phyloP scores from a whole-genome alignment of 2,329 filamentous ascomycete genomes.

The Atkinsonella hypoxylon region DNA sequence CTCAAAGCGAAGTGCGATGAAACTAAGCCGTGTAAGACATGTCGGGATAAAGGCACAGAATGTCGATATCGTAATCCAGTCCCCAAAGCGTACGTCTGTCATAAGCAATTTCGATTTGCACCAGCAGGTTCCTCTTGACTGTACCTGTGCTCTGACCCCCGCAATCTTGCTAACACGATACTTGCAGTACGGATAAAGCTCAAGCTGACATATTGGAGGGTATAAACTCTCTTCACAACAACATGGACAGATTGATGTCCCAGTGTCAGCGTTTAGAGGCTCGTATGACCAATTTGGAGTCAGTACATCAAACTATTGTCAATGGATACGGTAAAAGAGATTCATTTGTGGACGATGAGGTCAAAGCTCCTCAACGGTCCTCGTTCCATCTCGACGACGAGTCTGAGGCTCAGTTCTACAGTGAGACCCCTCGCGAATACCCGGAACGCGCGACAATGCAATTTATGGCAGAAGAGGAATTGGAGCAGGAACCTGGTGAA shows the following conservation, averaged over 20 bases:
- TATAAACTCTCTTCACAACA: slow-evolving; percentile 29
- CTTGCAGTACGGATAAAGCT: slow-evolving; percentile 43
- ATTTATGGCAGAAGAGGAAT: slow-evolving; percentile 32
- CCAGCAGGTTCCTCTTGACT: too few species aligned
- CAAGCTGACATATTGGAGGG: slow-evolving; percentile 47
- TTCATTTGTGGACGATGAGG: slow-evolving; percentile 18
- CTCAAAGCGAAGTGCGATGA: slow-evolving; percentile 91
- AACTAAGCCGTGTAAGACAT: slow-evolving; percentile 71
- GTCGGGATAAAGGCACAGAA: slow-evolving; percentile 70
- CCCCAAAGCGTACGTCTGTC: slow-evolving; percentile 60
- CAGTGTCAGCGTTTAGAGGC: slow-evolving; percentile 28
- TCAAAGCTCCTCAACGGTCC: slow-evolving; percentile 13
- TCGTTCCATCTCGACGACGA: slow-evolving; percentile 10
- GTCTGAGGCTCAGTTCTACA: slow-evolving; percentile 10
- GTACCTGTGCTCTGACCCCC: too few species aligned
- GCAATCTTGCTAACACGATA: slow-evolving; percentile 7
- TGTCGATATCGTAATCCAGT: slow-evolving; percentile 88
- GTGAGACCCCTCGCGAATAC: slow-evolving; percentile 16
- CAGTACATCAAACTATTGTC: slow-evolving; percentile 8
- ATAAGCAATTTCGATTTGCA: not conserved
- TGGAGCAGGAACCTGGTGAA: slow-evolving; percentile 39
- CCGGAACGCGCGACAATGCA: slow-evolving; percentile 16
- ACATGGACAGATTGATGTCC: slow-evolving; percentile 23
- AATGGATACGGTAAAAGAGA: slow-evolving; percentile 16
- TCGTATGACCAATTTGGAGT: slow-evolving; percentile 24